Base-by-base conservation (phyloP, 139 green algal genomes). In the Coelastrella sp. region DNA sequence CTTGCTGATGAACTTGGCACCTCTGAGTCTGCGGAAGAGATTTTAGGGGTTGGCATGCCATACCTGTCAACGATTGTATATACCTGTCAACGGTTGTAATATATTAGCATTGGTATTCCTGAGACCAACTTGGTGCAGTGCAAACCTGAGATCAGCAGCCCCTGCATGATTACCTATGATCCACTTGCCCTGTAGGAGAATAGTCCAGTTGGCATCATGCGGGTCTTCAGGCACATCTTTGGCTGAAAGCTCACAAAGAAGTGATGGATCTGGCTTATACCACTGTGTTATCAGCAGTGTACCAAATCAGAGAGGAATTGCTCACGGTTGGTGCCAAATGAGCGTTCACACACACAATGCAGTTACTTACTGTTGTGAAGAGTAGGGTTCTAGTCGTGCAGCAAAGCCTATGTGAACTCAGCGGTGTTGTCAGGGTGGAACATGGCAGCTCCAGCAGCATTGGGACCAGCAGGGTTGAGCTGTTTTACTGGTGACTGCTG, bases 61-160 rank as follows among this genome's bases (percentile, higher is more conserved):
- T 86, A 82, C 2, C 35, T 63, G 30, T 89, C 67, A 32, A 63
- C 34, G 3, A 84, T 32, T 0, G 48, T 88, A n/a, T n/a, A n/a
- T n/a, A n/a, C n/a, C n/a, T n/a, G n/a, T n/a, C n/a, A n/a, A n/a
- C n/a, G n/a, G n/a, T n/a, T n/a, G n/a, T n/a, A n/a, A n/a, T n/a
- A n/a, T n/a, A 5, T 73, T 43, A 3, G 76, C 59, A 41, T 91
- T 91, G 25, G 88, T 32, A 0, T 4, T 27, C 1, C 72, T 41
- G 7, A 75, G 87, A 60, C 89, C 75, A 8, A 77, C 37, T n/a
- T n/a, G n/a, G n/a, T n/a, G n/a, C n/a, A n/a, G n/a, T 41, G 84
- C 89, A 40, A 87, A 83, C 11, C 84, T 74, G 0, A 57, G 8
- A 30, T 88, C 83, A 25, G 69, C 43, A 43, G 32, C 43, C 9